These are phyloP conservation scores for Curvularia eragrostidis DNA, from an alignment of 2,329 filamentous ascomycete genomes.

Conservation along the genomic window DNA sequence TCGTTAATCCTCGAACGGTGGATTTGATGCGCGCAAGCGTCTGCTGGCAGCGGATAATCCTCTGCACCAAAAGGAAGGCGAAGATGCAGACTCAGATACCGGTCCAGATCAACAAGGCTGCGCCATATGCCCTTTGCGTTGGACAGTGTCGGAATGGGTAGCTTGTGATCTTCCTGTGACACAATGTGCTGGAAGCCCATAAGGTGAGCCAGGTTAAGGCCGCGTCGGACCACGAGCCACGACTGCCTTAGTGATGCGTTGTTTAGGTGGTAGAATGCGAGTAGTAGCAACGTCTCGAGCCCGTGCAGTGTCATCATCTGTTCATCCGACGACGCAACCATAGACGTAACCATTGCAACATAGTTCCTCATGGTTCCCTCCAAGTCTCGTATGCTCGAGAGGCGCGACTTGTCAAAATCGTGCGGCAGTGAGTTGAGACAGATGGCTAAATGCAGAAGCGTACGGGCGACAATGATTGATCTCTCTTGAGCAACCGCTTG, in stretches of 20 bases:
- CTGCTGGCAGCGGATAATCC: conserved; percentile 35
- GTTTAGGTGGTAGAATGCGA: conserved; percentile 42
- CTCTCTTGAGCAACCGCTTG: conserved; percentile 36
- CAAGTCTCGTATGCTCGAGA: conserved; percentile 41
- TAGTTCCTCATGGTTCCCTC: conserved; percentile 45
- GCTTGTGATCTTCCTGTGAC: conserved; percentile 22
- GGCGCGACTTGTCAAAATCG: conserved; percentile 37
- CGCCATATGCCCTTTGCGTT: conserved; percentile 42
- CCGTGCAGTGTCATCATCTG: conserved; percentile 46
- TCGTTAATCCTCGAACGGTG: conserved; percentile 37
- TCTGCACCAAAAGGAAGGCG: conserved; percentile 46
- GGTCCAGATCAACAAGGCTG: conserved; percentile 39
- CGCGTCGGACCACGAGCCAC: conserved; percentile 44
- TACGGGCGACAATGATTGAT: conserved; percentile 43
- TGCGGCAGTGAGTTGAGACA: conserved; percentile 45
- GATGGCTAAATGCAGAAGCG: conserved; percentile 44
- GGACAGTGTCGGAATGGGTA: conserved; percentile 36
- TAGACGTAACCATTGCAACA: conserved; percentile 38
- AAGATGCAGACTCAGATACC: conserved; percentile 44
- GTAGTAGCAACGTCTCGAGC: conserved; percentile 41
- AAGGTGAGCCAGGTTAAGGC: conserved; percentile 45
- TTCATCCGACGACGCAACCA: conserved; percentile 44
- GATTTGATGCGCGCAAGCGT: conserved; percentile 27
- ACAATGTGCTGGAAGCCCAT: conserved; percentile 50
- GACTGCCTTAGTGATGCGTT: conserved; percentile 42